Evolutionary conservation across 768 basidiomycete genomes (phyloP), one percentile per base, ranked within the genome.

Genomic region (Candolleomyces aberdarensis): DNA sequence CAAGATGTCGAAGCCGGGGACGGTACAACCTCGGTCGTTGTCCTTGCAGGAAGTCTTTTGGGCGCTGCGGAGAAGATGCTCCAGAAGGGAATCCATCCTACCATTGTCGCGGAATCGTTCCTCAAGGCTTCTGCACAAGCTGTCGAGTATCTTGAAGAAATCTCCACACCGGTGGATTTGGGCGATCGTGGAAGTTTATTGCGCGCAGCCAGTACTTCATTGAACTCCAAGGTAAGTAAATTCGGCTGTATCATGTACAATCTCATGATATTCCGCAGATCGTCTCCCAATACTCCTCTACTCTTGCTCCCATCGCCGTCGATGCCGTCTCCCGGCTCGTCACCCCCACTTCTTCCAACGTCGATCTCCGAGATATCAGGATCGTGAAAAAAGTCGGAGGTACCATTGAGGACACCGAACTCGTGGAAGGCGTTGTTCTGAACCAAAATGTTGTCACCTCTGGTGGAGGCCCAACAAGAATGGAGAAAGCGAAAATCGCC

Each of bases 1-100:
- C 97, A 99, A 80, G 97, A 99, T 72, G 84, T 98, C 51, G 97
- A 98, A 74, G 97, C 97, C 19, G 97, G 97, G 60, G 97, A 99
- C 73, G 97, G 97, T 6, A 99, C 97, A 9, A 99, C 97, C 5
- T 90, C 92, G 22, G 97, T 99, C 32, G 97, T 99, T 48, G 94
- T 99, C 20, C 82, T 99, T 31, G 97, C 97, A 19, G 97, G 97
- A 50, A 91, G 90, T 70, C 77, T 99, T 46, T 80, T 99, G 5
- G 90, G 89, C 50, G 96, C 96, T 26, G 96, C 97, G 19, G 97
- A 98, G 78, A 97, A 95, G 79, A 89, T 98, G 85, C 80, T 98
- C 43, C 82, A 87, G 67, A 98, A 98, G 75, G 96, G 94, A 75
- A 96, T 99, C 58, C 97, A 99, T 75, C 96, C 97, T 7, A 97